Conservation (phyloP, 73 alveolate species). For the Paramecium octaurelia region DNA sequence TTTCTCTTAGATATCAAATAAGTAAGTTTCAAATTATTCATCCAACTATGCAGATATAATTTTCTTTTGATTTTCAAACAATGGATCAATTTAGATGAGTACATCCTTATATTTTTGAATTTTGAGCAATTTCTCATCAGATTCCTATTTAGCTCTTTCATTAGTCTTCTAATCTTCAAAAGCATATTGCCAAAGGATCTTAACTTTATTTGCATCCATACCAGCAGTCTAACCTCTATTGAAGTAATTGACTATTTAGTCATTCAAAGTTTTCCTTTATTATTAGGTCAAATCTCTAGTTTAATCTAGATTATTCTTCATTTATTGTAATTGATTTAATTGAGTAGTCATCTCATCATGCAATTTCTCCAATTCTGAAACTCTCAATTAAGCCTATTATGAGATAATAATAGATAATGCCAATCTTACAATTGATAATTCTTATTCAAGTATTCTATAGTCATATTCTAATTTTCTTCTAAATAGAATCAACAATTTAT, state of each 20-base stretch:
- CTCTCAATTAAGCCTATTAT: neutral
- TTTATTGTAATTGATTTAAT: neutral
- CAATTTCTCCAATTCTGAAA: neutral
- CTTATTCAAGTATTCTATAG: conserved; percentile 80
- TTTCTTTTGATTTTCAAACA: neutral
- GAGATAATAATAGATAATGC: conserved; percentile 48
- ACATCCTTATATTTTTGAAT: conserved; percentile 21
- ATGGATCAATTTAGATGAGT: neutral
- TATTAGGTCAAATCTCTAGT: neutral
- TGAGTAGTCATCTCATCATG: neutral
- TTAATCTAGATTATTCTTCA: neutral
- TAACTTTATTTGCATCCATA: conserved; percentile 7
- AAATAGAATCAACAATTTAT: conserved; percentile 66
- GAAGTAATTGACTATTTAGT: neutral
- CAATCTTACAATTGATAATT: conserved; percentile 75
- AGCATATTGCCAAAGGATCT: neutral
- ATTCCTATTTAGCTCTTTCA: neutral
- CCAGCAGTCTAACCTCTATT: conserved; percentile 25
- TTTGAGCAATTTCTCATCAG: conserved; percentile 4
- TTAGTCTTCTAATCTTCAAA: conserved; percentile 11
- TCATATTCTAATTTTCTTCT: conserved; percentile 82
- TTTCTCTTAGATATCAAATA: neutral
- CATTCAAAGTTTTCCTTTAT: neutral
- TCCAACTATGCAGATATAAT: neutral
- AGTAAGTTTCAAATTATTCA: conserved; percentile 36